phyloP scores from a whole-genome alignment of 805 yeast genomes.

The Candida methanosorbosa region DNA sequence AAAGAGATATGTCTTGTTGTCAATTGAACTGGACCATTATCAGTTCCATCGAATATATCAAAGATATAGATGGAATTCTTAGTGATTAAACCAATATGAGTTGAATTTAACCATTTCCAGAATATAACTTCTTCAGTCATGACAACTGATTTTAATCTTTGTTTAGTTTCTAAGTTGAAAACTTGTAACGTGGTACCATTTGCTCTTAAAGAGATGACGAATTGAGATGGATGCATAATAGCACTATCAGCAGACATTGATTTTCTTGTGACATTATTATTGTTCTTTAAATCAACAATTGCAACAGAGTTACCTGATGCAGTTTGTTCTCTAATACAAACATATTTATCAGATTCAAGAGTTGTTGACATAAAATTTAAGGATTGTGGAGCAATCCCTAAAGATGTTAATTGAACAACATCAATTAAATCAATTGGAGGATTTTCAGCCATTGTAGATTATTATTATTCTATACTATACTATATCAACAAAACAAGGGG shows the following conservation, averaged over 20 bases:
- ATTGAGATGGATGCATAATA: constrained; percentile 86
- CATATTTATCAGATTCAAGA: constrained; percentile 84
- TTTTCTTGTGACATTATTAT: constrained; percentile 76
- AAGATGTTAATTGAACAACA: constrained; percentile 75
- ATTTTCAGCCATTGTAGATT: constrained; percentile 39
- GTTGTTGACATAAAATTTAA: constrained; percentile 93
- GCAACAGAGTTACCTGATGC: constrained; percentile 82
- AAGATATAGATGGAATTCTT: constrained; percentile 68
- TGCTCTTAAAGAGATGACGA: constrained; percentile 88
- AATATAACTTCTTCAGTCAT: constrained; percentile 83
- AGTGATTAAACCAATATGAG: constrained; percentile 77
- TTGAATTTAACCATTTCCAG: constrained; percentile 87
- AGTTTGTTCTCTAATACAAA: constrained; percentile 65
- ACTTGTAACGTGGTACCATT: constrained; percentile 94
- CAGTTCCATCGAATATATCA: constrained; percentile 75
- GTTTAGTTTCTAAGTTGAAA: constrained; percentile 80
- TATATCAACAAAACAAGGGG: too few relatives aligned
- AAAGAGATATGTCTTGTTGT: constrained; percentile 79
- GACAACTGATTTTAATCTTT: constrained; percentile 80
- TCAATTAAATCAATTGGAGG: constrained; percentile 97
- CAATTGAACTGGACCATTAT: constrained; percentile 72
- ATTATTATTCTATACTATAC: too few relatives aligned
- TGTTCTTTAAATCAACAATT: constrained; percentile 74
- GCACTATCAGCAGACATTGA: constrained; percentile 97
- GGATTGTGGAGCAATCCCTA: constrained; percentile 79